Evolutionary conservation across 352 stramenopile species (phyloP).

Genomic region (Pythium scleroteichum): DNA sequence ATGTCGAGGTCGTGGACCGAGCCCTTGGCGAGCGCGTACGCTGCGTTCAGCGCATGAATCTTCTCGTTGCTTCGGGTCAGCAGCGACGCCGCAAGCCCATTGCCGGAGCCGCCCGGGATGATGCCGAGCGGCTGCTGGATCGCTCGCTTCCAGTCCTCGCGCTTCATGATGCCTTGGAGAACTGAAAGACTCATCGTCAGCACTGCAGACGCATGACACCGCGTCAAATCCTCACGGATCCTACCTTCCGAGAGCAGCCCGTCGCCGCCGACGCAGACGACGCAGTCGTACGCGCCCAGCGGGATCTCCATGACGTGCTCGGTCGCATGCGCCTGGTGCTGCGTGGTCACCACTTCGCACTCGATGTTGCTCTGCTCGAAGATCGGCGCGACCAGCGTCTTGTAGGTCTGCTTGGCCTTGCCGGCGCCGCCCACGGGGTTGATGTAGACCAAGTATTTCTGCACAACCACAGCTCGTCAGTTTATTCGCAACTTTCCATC

Average conservation of each 20-base stretch:
- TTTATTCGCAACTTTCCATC: background rate
- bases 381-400: constrained; percentile 50
- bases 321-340: constrained; percentile 55
- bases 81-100: constrained; percentile 62
- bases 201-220: background rate
- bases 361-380: constrained; percentile 60
- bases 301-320: constrained; percentile 44
- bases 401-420: constrained; percentile 50
- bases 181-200: constrained; percentile 32
- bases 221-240: constrained; percentile 3
- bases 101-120: constrained; percentile 56
- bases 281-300: constrained; percentile 58
- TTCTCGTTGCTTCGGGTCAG: constrained; percentile 50
- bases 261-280: constrained; percentile 69
- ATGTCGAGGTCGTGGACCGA: constrained; percentile 64
- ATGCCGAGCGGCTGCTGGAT: constrained; percentile 39
- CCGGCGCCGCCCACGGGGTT: constrained; percentile 66
- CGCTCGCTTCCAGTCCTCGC: constrained; percentile 40
- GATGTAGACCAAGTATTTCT: constrained; percentile 68
- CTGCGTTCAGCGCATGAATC: constrained; percentile 54
- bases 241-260: constrained; percentile 69
- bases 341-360: constrained; percentile 52
- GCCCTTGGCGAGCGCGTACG: constrained; percentile 69
- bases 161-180: constrained; percentile 70
- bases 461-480: background rate